Base-by-base conservation (phyloP, 2,329 filamentous ascomycete species). In the Pseudogymnoascus sp. region DNA sequence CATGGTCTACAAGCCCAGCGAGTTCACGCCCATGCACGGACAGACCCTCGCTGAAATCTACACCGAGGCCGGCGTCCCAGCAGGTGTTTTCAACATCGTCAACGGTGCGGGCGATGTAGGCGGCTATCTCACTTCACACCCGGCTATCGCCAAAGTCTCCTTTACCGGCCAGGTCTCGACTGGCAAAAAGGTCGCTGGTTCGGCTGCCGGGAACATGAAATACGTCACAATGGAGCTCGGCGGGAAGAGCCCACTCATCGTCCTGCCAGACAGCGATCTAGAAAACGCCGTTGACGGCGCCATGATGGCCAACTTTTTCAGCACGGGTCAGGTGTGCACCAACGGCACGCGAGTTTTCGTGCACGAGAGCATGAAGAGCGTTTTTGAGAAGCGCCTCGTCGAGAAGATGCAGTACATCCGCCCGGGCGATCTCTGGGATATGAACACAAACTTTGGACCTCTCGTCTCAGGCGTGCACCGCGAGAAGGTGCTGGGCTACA, bases 231-330 rank as follows among this genome's bases (percentile, higher is more conserved):
- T 95, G 89, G 92, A 96, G 76, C 82, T 96, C 0, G 92, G 92
- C 62, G 92, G 92, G 59, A 96, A 96, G 77, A 91, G 87, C 64
- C 90, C 91, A 0, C 79, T 91, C 43, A 79, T 96, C 60, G 81
- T 96, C 55, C 83, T 96, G 0, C 89, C 90, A 0, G 91, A 95
- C 70, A 89, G 89, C 14, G 84, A 91, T 60, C 74, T 93, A 19
- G 86, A 90, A 52, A 84, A 85, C 69, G 92, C 92, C n/a, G 92
- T 91, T 35, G 88, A 96, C 70, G 89, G 90, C 31, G 91, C 91
- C 66, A 92, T 96, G 88, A 91, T 95, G 80, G 92, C 91, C 69
- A 96, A 96, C 75, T 96, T 96, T 78, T 96, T 90, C 80, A 92
- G 88, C 67, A 90, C 89, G 0, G 92, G 92, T 31, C 92, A 96